Evolutionary conservation across 495 filamentous ascomycete genomes (phyloP).

Genomic region (Xylona heveae): DNA sequence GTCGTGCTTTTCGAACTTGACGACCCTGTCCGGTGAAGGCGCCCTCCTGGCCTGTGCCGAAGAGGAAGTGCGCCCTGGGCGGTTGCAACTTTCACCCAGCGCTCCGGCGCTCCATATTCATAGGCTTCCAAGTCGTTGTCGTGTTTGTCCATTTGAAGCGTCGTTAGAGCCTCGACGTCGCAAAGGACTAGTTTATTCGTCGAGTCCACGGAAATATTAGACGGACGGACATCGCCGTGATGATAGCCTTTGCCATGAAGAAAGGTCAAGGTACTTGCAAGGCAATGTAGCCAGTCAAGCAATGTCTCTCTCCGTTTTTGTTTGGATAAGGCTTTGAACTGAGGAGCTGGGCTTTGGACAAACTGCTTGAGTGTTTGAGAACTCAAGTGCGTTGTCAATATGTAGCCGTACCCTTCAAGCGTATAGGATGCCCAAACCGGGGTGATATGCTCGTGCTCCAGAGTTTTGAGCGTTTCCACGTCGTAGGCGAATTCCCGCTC

Average conservation of each 20-base stretch:
- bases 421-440: constrained; percentile 66
- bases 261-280: constrained; percentile 54
- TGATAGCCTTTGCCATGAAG: constrained; percentile 51
- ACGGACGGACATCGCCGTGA: constrained; percentile 69
- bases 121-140: constrained; percentile 57
- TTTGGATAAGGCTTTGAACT: constrained; percentile 59
- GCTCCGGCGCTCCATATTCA: constrained; percentile 73
- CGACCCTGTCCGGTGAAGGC: no score
- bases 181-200: constrained; percentile 52
- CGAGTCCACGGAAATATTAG: constrained; percentile 54
- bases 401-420: constrained; percentile 46
- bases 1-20: not conserved
- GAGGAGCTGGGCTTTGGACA: constrained; percentile 35
- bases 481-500: constrained; percentile 48
- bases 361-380: constrained; percentile 46
- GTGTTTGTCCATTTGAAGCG: constrained; percentile 25
- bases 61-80: constrained; percentile 1
- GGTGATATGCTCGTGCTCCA: constrained; percentile 64
- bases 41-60: no score
- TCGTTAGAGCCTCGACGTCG: constrained; percentile 45
- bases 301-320: constrained; percentile 43
- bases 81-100: constrained; percentile 21
- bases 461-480: constrained; percentile 33
- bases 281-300: constrained; percentile 75
- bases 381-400: constrained; percentile 51